A percentile compares a stretch with the other conserved stretches of the same genome.
phyloP scores from a whole-genome alignment of 805 yeast species.

The Yarrowia porcina region DNA sequence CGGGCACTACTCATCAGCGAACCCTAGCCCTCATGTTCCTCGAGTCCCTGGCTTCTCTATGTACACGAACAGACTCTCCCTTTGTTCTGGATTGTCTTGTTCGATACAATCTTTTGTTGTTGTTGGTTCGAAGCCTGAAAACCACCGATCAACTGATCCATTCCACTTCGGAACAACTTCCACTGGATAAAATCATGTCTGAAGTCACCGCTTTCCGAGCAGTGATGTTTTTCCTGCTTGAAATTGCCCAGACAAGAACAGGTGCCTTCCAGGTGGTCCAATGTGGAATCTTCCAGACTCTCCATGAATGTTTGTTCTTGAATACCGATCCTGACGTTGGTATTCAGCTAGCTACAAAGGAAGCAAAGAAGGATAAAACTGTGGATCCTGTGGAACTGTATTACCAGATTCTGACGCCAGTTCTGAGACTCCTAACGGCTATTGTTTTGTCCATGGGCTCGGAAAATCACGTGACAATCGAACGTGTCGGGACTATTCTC shows the following conservation, averaged over 20 bases:
- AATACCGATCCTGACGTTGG: constrained; percentile 79
- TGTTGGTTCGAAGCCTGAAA: constrained; percentile 64
- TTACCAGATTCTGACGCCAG: constrained; percentile 67
- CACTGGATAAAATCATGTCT: constrained; percentile 47
- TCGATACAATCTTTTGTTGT: constrained; percentile 60
- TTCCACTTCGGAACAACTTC: constrained; percentile 42
- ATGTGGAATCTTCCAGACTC: constrained; percentile 62
- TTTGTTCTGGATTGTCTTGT: constrained; percentile 60
- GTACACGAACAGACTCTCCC: constrained; percentile 49
- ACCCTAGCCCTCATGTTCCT: constrained; percentile 72
- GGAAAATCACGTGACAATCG: constrained; percentile 57
- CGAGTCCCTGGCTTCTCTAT: constrained; percentile 60
- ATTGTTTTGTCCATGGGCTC: constrained; percentile 74
- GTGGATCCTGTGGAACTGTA: constrained; percentile 46
- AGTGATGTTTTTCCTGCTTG: constrained; percentile 60
- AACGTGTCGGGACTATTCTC: constrained; percentile 52
- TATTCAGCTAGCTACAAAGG: constrained; percentile 43
- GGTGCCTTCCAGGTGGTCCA: constrained; percentile 80
- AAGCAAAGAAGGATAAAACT: constrained; percentile 32
- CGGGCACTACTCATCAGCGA: constrained; percentile 73
- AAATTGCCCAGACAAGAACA: constrained; percentile 68
- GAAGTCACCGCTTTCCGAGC: constrained; percentile 78
- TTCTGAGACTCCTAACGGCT: constrained; percentile 68
- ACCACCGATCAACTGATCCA: constrained; percentile 50
- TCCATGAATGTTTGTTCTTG: constrained; percentile 56